Percentiles rank a stretch among this genome's conserved stretches.
These are phyloP conservation scores for Lodderomyces oxycetoniae DNA, from an alignment of 1,139 yeast genomes.

Conservation along the genomic window DNA sequence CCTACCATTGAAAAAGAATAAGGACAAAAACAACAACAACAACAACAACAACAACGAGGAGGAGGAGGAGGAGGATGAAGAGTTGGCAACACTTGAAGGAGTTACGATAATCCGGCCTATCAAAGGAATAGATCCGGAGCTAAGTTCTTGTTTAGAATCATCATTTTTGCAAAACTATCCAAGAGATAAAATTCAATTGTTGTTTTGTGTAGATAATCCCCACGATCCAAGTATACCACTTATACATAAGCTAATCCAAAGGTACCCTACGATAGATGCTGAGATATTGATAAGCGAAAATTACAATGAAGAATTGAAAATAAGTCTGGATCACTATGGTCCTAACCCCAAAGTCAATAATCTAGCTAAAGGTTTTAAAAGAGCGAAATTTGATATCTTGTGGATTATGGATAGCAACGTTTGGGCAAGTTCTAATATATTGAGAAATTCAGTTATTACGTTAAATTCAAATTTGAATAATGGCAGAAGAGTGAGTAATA, in stretches of 20 bases:
- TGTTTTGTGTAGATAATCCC: conserved; percentile 68
- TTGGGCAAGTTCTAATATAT: conserved; percentile 65
- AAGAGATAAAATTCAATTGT: conserved; percentile 51
- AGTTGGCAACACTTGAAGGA: conserved; percentile 40
- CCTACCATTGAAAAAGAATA: conserved; percentile 6
- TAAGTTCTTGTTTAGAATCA: conserved; percentile 62
- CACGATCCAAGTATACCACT: conserved; percentile 64
- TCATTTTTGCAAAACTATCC: conserved; percentile 71
- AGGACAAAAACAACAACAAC: not conserved
- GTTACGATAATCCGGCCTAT: conserved; percentile 81
- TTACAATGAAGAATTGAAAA: conserved; percentile 21
- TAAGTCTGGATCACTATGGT: conserved; percentile 52
- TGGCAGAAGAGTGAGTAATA: conserved; percentile 28
- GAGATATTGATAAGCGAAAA: conserved; percentile 48
- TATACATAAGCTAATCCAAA: conserved; percentile 44
- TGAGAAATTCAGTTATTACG: conserved; percentile 61
- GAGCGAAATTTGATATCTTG: conserved; percentile 65
- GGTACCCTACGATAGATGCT: conserved; percentile 58
- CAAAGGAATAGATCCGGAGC: conserved; percentile 78
- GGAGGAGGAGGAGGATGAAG: conserved; percentile 9
- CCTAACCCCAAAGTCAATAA: conserved; percentile 91
- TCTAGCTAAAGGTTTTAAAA: conserved; percentile 67
- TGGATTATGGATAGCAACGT: conserved; percentile 93
- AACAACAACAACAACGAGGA: not conserved
- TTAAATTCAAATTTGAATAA: conserved; percentile 47